phyloP scores from a whole-genome alignment of 1,284 basidiomycete genomes.

The Apiotrichum brassicae region DNA sequence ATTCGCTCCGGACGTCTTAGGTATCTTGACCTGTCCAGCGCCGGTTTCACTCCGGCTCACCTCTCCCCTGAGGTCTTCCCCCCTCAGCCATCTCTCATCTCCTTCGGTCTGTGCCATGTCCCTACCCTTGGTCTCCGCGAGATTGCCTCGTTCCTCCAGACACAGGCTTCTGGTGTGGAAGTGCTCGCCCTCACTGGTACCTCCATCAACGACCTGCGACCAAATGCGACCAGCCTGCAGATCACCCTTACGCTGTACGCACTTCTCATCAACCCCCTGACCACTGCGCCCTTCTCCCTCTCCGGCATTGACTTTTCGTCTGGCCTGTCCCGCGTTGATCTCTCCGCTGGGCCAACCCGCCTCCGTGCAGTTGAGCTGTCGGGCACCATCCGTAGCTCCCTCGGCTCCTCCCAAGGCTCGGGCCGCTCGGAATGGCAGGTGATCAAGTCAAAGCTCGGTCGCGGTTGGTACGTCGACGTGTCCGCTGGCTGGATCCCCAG shows the following conservation, averaged over 20 bases:
- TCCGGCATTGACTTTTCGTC: conserved; percentile 20
- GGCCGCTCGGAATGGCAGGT: conserved; percentile 66
- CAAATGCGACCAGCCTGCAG: conserved; percentile 49
- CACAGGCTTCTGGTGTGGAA: conserved; percentile 71
- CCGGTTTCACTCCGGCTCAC: conserved; percentile 61
- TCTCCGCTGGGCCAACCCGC: conserved; percentile 58
- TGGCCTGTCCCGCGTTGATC: conserved; percentile 32
- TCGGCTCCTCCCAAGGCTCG: conserved; percentile 50
- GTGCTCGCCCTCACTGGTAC: conserved; percentile 76
- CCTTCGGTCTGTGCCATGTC: conserved; percentile 81
- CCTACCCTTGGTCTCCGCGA: conserved; percentile 61
- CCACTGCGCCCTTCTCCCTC: conserved; percentile 65
- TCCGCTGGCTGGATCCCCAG: conserved; percentile 66
- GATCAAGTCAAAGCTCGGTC: conserved; percentile 79
- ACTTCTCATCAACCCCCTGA: conserved; percentile 68
- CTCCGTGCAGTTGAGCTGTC: conserved; percentile 84
- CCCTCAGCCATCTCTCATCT: conserved; percentile 70
- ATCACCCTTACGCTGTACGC: conserved; percentile 48
- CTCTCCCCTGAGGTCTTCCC: conserved; percentile 52
- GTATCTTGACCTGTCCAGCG: conserved; percentile 85
- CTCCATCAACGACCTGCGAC: conserved; percentile 56
- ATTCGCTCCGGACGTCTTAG: conserved; percentile 68
- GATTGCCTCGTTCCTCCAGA: conserved; percentile 64
- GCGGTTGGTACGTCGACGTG: conserved; percentile 92
- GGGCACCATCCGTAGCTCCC: conserved; percentile 59